Base-by-base conservation (phyloP, 164 flowering plant species). In the Echeveria elegans region DNA sequence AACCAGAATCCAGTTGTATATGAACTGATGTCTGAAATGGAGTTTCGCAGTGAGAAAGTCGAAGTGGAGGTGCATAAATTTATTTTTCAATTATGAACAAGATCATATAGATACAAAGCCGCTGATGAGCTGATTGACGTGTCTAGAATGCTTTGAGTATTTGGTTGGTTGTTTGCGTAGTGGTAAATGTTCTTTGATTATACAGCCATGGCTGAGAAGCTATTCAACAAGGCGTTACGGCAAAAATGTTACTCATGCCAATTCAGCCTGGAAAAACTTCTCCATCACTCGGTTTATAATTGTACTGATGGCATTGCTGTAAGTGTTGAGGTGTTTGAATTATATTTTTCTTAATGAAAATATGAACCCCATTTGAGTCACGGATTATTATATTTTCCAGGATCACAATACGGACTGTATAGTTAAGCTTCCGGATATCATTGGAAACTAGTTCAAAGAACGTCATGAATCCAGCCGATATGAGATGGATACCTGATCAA, bases 21-120 rank as follows among this genome's bases (percentile, higher is more conserved):
- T 75, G 98, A 93, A 76, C 78, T 87, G 63, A 90, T 88, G 94
- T 86, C 98, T 63, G 98, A 93, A 79, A 93, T 93, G 98, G 94
- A 94, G 72, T 88, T 84, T 73, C 92, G 86, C 48, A 81, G 72
- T 71, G 79, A 86, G 68, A 83, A 81, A 59, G 88, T 93, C 34
- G 72, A 81, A 58, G 72, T 86, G 64, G 65, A 72, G 94, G 98
- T 90, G 82, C 77, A 38, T n/a, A n/a, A n/a, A n/a, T n/a, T n/a
- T n/a, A n/a, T n/a, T n/a, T n/a, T n/a, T n/a, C n/a, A n/a, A n/a
- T n/a, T n/a, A n/a, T n/a, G n/a, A n/a, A n/a, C n/a, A n/a, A n/a
- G n/a, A n/a, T n/a, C n/a, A n/a, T n/a, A n/a, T n/a, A n/a, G n/a
- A n/a, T n/a, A n/a, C n/a, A n/a, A n/a, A n/a, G n/a, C n/a, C n/a